Conservation (phyloP, 257 asterid species). For the Nicotiana otophora region DNA sequence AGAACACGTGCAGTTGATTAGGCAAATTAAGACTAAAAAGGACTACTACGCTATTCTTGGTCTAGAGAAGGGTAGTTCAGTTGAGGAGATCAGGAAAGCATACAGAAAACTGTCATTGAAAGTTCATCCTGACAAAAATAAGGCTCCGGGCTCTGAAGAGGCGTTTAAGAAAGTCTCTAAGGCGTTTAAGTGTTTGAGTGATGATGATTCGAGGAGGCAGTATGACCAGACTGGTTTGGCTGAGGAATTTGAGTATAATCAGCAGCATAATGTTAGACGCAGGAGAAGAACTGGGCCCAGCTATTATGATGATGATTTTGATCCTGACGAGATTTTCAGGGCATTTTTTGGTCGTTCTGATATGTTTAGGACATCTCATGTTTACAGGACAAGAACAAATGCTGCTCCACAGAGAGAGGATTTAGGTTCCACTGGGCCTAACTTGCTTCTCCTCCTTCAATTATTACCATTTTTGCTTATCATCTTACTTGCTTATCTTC, state of each 20-base stretch:
- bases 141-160: constrained; percentile 96
- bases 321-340: constrained; percentile 89
- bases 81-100: constrained; percentile 86
- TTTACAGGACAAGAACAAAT: constrained; percentile 62
- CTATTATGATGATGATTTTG: constrained; percentile 64
- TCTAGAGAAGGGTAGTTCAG: constrained; percentile 70
- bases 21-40: constrained; percentile 60
- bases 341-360: constrained; percentile 79
- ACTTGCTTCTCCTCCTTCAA: constrained; percentile 69
- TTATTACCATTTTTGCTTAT: constrained; percentile 74
- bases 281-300: constrained; percentile 57
- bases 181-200: constrained; percentile 93
- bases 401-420: constrained; percentile 60
- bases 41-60: constrained; percentile 87
- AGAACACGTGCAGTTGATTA: constrained; percentile 74
- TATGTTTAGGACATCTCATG: constrained; percentile 55
- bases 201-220: constrained; percentile 80
- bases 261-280: constrained; percentile 45
- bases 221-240: constrained; percentile 85
- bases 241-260: constrained; percentile 63
- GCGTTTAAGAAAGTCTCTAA: constrained; percentile 90
- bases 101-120: constrained; percentile 83
- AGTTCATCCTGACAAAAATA: constrained; percentile 95
- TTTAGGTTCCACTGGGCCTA: constrained; percentile 55
- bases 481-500: constrained; percentile 87